These are phyloP conservation scores for Podaxis sp. DNA, from an alignment of 768 basidiomycete species.

Conservation along the genomic window DNA sequence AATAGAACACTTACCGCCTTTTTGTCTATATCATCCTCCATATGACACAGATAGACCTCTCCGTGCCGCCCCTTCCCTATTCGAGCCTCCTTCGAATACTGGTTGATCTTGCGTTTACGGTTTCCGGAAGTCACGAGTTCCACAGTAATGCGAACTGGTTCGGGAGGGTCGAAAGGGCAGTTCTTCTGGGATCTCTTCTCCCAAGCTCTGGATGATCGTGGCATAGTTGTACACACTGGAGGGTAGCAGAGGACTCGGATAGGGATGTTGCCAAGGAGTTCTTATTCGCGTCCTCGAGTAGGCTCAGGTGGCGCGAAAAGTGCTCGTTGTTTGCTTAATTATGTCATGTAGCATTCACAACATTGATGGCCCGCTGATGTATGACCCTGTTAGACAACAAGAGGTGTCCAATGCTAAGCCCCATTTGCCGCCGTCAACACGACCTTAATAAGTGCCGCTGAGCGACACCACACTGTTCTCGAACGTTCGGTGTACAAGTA, in stretches of 20 bases:
- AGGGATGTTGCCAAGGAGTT: slow-evolving; percentile 1
- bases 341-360: slow-evolving; percentile 6
- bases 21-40: slow-evolving; percentile 27
- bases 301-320: slow-evolving; percentile 4
- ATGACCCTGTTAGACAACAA: too few relatives aligned
- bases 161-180: slow-evolving; percentile 37
- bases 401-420: too few relatives aligned
- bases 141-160: slow-evolving; percentile 45
- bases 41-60: slow-evolving; percentile 69
- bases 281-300: slow-evolving; percentile 2
- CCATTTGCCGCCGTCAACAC: too few relatives aligned
- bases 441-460: too few relatives aligned
- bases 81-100: slow-evolving; percentile 54
- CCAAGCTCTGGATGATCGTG: slow-evolving; percentile 3
- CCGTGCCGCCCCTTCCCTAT: slow-evolving; percentile 51
- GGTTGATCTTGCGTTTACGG: slow-evolving; percentile 53
- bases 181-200: slow-evolving; percentile 8
- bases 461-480: too few relatives aligned
- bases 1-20: slow-evolving; percentile 43
- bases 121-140: slow-evolving; percentile 28
- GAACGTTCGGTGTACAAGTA: neutral
- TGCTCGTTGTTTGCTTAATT: slow-evolving; percentile 8
- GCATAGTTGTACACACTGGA: slow-evolving; percentile 3
- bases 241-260: slow-evolving; percentile 1
- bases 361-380: neutral